Evolutionary conservation across 352 stramenopile species (phyloP), one percentile per base, ranked within the genome.

Genomic region (Pythium plurisporium): DNA sequence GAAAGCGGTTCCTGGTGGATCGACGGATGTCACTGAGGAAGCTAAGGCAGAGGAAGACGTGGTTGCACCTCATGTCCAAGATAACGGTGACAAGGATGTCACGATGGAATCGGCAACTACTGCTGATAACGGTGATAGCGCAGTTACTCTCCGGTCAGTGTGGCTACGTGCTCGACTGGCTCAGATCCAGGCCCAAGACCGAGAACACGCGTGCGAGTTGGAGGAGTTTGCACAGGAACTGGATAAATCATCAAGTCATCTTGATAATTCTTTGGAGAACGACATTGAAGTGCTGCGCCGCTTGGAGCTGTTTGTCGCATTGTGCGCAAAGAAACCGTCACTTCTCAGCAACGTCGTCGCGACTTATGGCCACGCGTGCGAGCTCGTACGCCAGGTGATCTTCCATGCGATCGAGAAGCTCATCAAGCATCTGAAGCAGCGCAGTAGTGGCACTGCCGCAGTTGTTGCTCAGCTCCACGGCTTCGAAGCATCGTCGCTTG

Each of bases 401-500:
- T 87, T 91, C 61, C 69, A 76, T 37, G 79, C 81, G 9, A 82
- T 89, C 69, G 82, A 93, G 58, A 93, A 93, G 62, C 74, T 93
- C 27, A 93, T 93, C 62, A 89, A 89, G 66, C 79, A 89, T 64
- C 67, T 91, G 7, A 89, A 87, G 64, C 78, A 87, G 58, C 76
- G 58, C 25, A 59, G 46, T 42, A 59, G 72, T 33, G 78, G 79
- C 40, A 78, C 67, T 43, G 60, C 68, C 29, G 74, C 81, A 44
- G 78, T 92, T 23, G 64, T 92, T 17, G 73, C 69, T 5, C 80
- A 92, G 51, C 68, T 93, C 20, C 68, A 89, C 19, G 77, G 74
- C 8, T 90, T 87, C 33, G 70, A 76, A 11, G 49, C 77, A 0
- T 72, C 75, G 19, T 74, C 82, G 23, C 75, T 93, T 22, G 73